A percentile compares a stretch with the other conserved stretches of the same genome.
These are phyloP conservation scores for Triadica sebifera DNA, from an alignment of 345 rosid species.

Conservation along the genomic window DNA sequence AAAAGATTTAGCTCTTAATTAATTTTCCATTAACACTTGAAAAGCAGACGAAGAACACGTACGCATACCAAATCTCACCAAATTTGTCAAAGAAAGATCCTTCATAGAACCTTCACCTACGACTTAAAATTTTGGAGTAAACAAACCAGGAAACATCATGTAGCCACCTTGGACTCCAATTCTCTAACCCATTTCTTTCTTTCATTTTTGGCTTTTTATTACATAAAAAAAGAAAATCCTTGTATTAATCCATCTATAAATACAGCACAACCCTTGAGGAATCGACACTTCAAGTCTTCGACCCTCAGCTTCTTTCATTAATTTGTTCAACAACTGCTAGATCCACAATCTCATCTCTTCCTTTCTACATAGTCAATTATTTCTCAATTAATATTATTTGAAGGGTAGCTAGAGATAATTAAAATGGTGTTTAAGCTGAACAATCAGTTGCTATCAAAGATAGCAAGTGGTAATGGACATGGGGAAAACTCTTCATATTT, in stretches of 20 bases:
- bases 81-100: constrained; percentile 1
- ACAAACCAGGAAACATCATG: neutral
- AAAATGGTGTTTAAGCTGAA: constrained; percentile 32
- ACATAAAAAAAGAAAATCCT: neutral
- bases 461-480: constrained; percentile 70
- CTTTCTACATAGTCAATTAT: neutral
- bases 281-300: neutral
- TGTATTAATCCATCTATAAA: neutral
- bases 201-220: neutral
- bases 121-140: neutral
- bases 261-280: neutral
- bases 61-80: too few species aligned
- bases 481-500: constrained; percentile 74
- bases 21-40: too few species aligned
- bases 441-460: constrained; percentile 47
- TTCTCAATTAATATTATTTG: too few species aligned
- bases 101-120: constrained; percentile 3
- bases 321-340: neutral
- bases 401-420: too few species aligned
- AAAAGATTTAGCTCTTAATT: too few species aligned
- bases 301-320: neutral
- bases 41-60: too few species aligned
- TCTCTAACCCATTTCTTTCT: neutral
- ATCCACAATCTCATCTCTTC: too few species aligned
- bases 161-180: neutral